Evolutionary conservation across 305 asterid species (phyloP), one percentile per base, ranked within the genome.

Genomic region (Fraxinus sp.): DNA sequence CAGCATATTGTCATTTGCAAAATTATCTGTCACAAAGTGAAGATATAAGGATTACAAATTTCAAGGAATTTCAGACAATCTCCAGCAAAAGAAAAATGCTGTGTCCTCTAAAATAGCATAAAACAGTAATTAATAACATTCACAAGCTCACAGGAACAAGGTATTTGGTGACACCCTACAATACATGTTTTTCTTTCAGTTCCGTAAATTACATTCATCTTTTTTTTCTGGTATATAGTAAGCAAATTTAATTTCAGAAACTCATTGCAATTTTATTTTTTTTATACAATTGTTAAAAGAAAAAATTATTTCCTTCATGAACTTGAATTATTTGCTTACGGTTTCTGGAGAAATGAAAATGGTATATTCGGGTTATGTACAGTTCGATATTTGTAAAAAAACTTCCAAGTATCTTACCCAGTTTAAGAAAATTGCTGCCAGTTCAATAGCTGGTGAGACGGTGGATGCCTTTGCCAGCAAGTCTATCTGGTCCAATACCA

Each of bases 381-480:
- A n/a, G 9, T 55, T 55, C 7, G 7, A 55, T 14, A 55, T 4
- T 55, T 55, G 18, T 16, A n/a, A 3, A 1, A 55, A 5, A 5
- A 55, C 8, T 55, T 16, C 24, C 26, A 55, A 18, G 4, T 1
- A 55, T 55, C 92, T 89, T 89, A 92, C 95, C 98, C 93, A 9
- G 94, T 91, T 87, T 93, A 94, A 75, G 95, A 89, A 81, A 93
- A 92, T 83, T 83, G 87, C 88, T 90, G 87, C 95, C 94, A 91
- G 83, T 88, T 93, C 88, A 92, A 78, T 83, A 91, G 84, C 89
- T 88, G 93, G 87, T 90, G 92, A 79, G 96, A 90, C 80, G 87
- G 92, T 0, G 89, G 92, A 84, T 87, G 94, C 85, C 91, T 87
- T 64, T 91, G 91, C 91, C 88, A 78, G 88, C 88, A 94, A 24